Conservation (phyloP, 2,329 filamentous ascomycete species). For the Neopestalotiopsis clavispora region DNA sequence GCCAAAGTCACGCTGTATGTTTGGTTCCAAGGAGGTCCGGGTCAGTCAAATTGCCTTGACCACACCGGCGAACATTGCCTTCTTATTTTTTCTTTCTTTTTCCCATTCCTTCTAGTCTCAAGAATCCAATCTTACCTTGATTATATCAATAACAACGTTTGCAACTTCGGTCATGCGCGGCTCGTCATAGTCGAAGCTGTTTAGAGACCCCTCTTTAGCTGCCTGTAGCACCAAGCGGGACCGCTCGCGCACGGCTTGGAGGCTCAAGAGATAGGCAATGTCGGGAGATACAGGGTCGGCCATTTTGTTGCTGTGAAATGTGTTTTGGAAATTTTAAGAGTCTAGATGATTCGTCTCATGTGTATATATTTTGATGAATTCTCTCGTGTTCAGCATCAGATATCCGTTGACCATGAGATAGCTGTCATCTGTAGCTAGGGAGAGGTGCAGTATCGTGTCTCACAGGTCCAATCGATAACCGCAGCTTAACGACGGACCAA, state of each 20-base stretch:
- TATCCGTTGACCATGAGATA: not conserved
- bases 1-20: conserved; percentile 52
- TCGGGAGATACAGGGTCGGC: conserved; percentile 8
- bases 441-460: not conserved
- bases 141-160: conserved; percentile 48
- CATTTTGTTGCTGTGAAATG: not conserved
- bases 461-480: not conserved
- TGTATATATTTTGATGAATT: not conserved
- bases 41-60: not conserved
- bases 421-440: not conserved
- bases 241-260: conserved; percentile 42
- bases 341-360: not conserved
- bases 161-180: conserved; percentile 43
- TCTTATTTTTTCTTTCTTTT: no score
- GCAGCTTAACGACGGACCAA: not conserved
- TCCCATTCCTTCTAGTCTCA: not conserved
- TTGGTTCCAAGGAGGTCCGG: not conserved
- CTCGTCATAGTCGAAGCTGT: conserved; percentile 47
- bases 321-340: not conserved
- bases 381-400: not conserved
- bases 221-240: conserved; percentile 37
- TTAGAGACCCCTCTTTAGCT: conserved; percentile 43
- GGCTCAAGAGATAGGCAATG: conserved; percentile 40
- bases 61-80: not conserved
- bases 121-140: conserved; percentile 38